phyloP scores from a whole-genome alignment of 257 asterid genomes.

The Nicotiana undulata region DNA sequence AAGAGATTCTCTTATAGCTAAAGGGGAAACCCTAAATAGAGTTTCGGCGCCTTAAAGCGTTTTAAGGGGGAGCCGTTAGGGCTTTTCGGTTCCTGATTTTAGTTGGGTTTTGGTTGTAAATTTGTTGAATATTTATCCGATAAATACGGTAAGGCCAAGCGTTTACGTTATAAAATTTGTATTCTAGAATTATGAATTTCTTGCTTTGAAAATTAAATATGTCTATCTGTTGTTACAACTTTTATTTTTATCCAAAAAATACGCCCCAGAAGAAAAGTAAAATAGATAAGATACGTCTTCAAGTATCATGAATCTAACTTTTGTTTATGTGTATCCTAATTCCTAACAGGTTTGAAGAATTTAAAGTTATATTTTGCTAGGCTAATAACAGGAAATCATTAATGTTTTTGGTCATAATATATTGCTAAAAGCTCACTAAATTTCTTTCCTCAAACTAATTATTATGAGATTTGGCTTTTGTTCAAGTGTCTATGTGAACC shows the following conservation, averaged over 20 bases:
- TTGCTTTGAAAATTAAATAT: background rate
- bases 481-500: too few relatives aligned
- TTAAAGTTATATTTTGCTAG: background rate
- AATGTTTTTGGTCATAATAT: background rate
- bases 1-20: too few relatives aligned
- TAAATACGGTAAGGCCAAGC: background rate
- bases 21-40: background rate
- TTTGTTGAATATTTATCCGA: background rate
- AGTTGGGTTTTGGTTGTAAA: background rate
- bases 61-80: background rate
- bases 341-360: background rate
- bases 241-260: background rate
- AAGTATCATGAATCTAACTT: background rate
- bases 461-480: background rate
- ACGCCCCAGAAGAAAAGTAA: background rate
- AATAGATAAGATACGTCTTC: background rate
- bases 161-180: background rate
- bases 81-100: background rate
- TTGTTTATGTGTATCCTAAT: background rate
- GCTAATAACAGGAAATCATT: background rate
- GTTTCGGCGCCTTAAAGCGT: conserved; percentile 1
- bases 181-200: background rate
- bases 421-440: background rate
- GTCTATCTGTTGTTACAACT: background rate
- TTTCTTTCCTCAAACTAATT: background rate